Evolutionary conservation across 2,329 filamentous ascomycete genomes (phyloP), one percentile per base, ranked within the genome.

Genomic region (Chaetomium sp.): DNA sequence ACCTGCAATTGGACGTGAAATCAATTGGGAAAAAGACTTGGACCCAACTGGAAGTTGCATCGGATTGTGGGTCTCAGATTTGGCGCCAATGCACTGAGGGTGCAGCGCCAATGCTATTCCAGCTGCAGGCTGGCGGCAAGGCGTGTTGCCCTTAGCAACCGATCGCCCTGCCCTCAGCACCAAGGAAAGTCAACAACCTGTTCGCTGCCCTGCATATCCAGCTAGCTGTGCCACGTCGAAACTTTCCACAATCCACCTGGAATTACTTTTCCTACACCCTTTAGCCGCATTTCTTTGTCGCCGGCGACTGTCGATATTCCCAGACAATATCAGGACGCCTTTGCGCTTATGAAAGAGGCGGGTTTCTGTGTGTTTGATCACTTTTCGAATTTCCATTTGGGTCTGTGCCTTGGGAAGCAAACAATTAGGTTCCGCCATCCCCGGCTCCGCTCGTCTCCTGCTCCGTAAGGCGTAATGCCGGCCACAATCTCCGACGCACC

Each of bases 401-500:
- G 35, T 42, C 35, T 42, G 35, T 42, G 42, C 42, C 42, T 19
- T n/a, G 42, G n/a, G n/a, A 47, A n/a, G 19, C 42, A 21, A 47
- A 47, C 16, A 57, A 42, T 56, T n/a, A n/a, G n/a, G n/a, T n/a
- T 27, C 10, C 21, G 25, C 31, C 21, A 50, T 59, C 13, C 35
- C 62, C 33, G 65, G 57, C 63, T 65, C 60, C 59, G 64, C 45
- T 59, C 31, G 29, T 45, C 60, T 3, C 4, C 35, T 54, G 29
- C 47, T 65, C 57, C 51, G 60, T 58, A 23, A 62, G 65, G 65
- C 68, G 68, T 65, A 62, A 73, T 73, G 72, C 69, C 69, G 57
- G 67, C 65, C 65, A 67, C 70, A 62, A 65, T 62, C 23, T 65
- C 33, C 59, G 71, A 73, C 35, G 70, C 60, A 65, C 72, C 72